phyloP scores from a whole-genome alignment of 2,329 filamentous ascomycete species.

The Rhynchosporium secalis region DNA sequence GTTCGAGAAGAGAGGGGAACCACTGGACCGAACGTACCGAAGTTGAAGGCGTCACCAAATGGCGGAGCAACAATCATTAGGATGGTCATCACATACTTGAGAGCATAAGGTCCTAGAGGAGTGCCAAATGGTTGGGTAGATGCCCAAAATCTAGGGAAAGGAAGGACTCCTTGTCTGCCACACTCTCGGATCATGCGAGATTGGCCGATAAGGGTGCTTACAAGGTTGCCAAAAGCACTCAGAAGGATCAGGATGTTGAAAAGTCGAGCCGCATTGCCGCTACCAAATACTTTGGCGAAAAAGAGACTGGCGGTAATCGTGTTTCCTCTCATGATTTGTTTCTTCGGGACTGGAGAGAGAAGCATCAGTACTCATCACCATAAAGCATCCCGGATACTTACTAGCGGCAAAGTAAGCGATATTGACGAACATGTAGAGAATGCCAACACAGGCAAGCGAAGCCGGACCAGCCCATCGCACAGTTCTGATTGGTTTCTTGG shows the following conservation, averaged over 20 bases:
- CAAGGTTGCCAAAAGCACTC: slow-evolving; percentile 50
- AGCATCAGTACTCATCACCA: not conserved
- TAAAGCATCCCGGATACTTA: not conserved
- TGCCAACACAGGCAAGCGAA: slow-evolving; percentile 52
- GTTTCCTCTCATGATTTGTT: slow-evolving; percentile 52
- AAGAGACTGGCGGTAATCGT: slow-evolving; percentile 43
- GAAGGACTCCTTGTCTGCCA: slow-evolving; percentile 58
- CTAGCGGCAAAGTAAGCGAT: slow-evolving; percentile 59
- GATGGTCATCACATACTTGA: slow-evolving; percentile 58
- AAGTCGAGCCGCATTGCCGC: slow-evolving; percentile 45
- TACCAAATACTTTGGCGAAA: slow-evolving; percentile 56
- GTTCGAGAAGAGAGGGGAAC: slow-evolving; percentile 12
- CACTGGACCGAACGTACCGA: slow-evolving; percentile 44
- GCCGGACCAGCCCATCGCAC: slow-evolving; percentile 52
- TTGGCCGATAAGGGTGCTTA: slow-evolving; percentile 50
- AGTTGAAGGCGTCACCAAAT: slow-evolving; percentile 64
- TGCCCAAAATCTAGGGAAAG: slow-evolving; percentile 61
- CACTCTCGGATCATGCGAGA: slow-evolving; percentile 61
- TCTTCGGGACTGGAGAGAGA: slow-evolving; percentile 46
- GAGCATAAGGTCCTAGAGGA: slow-evolving; percentile 56
- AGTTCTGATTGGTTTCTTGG: slow-evolving; percentile 48
- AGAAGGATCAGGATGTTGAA: slow-evolving; percentile 50
- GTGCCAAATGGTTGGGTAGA: slow-evolving; percentile 64
- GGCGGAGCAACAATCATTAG: slow-evolving; percentile 62
- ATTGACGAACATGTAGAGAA: slow-evolving; percentile 59